Evolutionary conservation across 2,329 filamentous ascomycete species (phyloP), one percentile per base, ranked within the genome.

Genomic region (Plenodomus lindquistii): DNA sequence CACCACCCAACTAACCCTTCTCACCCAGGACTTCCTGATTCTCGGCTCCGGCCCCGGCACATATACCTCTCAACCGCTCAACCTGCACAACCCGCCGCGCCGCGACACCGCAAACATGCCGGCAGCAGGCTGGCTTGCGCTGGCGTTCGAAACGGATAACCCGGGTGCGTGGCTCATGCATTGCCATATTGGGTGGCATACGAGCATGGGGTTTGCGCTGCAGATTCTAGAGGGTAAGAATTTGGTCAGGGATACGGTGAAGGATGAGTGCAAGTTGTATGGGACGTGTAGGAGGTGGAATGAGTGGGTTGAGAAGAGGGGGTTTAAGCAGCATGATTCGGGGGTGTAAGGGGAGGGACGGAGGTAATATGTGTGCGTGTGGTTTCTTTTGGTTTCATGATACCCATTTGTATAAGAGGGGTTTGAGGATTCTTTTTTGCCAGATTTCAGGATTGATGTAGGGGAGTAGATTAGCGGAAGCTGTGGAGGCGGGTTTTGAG

Each of bases 111-210:
- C 88, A 0, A 80, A 87, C 1, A 71, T 91, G 0, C 80, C 79
- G 17, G 85, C 86, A 0, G 78, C 82, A 24, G 87, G 88, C 0
- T 84, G 88, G 67, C 80, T 87, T 19, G 82, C 91, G 10, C 64
- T 93, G 10, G 63, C 77, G 0, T 79, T 79, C 53, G 57, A 71
- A 48, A 83, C 85, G 1, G 79, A 88, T 62, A 89, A 89, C 57
- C 84, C 86, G 10, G 85, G 85, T 56, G 62, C 69, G 50, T 75
- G 77, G 77, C 61, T 77, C 13, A 78, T 91, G 74, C 88, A 91
- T 72, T 92, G 88, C 71, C 89, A 93, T 67, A 86, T 92, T 44
- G 87, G 89, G 65, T 93, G 67, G 73, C 69, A 72, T 48, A 55
- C 51, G 4, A 46, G 40, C 19, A 55, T 55, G 52, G 62, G 62